A percentile compares a stretch with the other conserved stretches of the same genome.
phyloP scores from a whole-genome alignment of 192 early-diverging fungal species.

The Coemansia biformis region DNA sequence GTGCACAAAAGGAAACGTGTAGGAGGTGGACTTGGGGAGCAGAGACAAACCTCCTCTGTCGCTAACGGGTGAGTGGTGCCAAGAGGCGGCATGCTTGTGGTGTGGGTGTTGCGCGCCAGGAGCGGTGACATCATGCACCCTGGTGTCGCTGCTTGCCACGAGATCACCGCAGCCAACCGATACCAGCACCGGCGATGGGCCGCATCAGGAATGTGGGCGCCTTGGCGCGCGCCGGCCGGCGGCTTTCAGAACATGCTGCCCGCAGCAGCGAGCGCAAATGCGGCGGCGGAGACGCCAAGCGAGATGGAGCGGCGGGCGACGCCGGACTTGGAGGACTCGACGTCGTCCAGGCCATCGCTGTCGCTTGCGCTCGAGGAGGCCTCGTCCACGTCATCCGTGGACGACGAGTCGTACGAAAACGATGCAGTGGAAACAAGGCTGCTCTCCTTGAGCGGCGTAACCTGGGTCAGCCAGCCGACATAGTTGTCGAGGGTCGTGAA shows the following conservation, averaged over 20 bases:
- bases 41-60: too few species aligned
- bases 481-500: conserved; percentile 51
- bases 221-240: not conserved
- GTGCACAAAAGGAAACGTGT: too few species aligned
- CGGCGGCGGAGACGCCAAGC: conserved; percentile 8
- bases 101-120: too few species aligned
- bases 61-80: too few species aligned
- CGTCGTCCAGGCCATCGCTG: conserved; percentile 3
- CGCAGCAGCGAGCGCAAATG: conserved; percentile 1
- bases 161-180: too few species aligned
- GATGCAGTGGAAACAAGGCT: conserved; percentile 36
- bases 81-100: too few species aligned
- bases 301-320: conserved; percentile 1
- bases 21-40: too few species aligned
- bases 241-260: not conserved
- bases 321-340: conserved; percentile 1
- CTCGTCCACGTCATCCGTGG: not conserved
- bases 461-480: conserved; percentile 42
- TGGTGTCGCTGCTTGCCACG: too few species aligned
- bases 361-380: conserved; percentile 7
- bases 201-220: too few species aligned
- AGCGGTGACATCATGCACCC: too few species aligned
- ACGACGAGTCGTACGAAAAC: conserved; percentile 16
- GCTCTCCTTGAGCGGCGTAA: conserved; percentile 29
- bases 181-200: too few species aligned